A percentile compares a stretch with the other conserved stretches of the same genome.
phyloP scores from a whole-genome alignment of 257 asterid genomes.

The Nicotiana attenuata region DNA sequence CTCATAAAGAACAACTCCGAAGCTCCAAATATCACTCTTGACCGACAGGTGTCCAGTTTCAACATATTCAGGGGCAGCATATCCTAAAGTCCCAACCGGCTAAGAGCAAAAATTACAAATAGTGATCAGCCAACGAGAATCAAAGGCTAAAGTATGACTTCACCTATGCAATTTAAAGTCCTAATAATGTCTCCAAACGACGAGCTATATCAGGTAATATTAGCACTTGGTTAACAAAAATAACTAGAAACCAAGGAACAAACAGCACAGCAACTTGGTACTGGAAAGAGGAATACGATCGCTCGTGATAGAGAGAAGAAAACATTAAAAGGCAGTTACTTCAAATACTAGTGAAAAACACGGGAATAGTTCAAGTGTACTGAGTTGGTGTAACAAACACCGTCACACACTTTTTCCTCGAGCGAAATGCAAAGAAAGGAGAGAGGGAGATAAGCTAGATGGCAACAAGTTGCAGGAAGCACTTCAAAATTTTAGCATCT shows the following conservation, averaged over 20 bases:
- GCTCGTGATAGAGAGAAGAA: not conserved
- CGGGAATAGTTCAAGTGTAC: not conserved
- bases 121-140: not conserved
- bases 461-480: not conserved
- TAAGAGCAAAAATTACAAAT: constrained; percentile 14
- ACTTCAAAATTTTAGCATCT: not conserved
- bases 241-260: not conserved
- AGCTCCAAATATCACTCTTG: constrained; percentile 83
- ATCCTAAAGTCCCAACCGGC: constrained; percentile 91
- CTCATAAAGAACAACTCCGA: constrained; percentile 88
- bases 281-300: not conserved
- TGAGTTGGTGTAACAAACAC: not conserved
- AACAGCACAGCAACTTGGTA: not conserved
- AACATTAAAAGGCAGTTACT: not conserved
- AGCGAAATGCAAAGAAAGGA: not conserved
- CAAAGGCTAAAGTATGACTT: not conserved
- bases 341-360: not conserved
- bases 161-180: not conserved
- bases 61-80: constrained; percentile 89
- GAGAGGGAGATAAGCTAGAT: not conserved
- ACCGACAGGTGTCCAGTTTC: constrained; percentile 68
- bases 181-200: not conserved
- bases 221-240: not conserved
- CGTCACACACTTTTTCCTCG: not conserved
- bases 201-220: not conserved